Evolutionary conservation across 495 filamentous ascomycete genomes (phyloP), one percentile per base, ranked within the genome.

Genomic region (Tuber brumale): DNA sequence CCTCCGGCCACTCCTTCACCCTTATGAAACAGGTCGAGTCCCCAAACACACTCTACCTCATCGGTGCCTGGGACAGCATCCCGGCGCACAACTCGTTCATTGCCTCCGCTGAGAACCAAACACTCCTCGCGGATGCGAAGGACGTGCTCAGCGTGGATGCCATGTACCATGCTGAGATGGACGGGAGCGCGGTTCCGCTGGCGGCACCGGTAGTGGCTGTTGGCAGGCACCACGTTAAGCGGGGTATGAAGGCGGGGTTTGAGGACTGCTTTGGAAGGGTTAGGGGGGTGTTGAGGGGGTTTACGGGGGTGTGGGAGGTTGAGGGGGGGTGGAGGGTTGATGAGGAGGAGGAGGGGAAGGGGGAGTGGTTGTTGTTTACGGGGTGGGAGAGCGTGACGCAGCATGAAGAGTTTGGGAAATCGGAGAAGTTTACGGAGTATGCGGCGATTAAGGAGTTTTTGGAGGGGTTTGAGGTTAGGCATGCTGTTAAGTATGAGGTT

Each of bases 391-490:
- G 76, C 19, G 76, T 73, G 19, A 31, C 74, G 27, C 57, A 80
- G 16, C 73, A 80, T 44, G 14, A 42, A 9, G 78, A 70, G 41
- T 70, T 79, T 75, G 44, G 70, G 23, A 75, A 44, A 46, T 48
- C 76, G 7, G 73, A 73, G 48, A 37, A 12, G 18, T 79, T 76
- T 43, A 41, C 76, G 16, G 66, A 76, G 66, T 79, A 80, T 79
- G 72, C 23, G 44, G 78, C 70, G 61, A 71, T 80, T 8, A 79
- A 45, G 3, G 77, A 69, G 61, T 76, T 80, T 79, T 70, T 79
- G 70, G 73, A 73, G 44, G 41, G 27, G 19, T 46, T 66, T 71
- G 73, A 80, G 9, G n/a, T 79, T n/a, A 66, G 45, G 31, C 78
- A 80, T 71, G 70, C 70, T 66, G 27, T 66, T 6, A 66, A 35